Evolutionary conservation across 139 green algal species (phyloP).

Genomic region (Haematococcus lacustris): DNA sequence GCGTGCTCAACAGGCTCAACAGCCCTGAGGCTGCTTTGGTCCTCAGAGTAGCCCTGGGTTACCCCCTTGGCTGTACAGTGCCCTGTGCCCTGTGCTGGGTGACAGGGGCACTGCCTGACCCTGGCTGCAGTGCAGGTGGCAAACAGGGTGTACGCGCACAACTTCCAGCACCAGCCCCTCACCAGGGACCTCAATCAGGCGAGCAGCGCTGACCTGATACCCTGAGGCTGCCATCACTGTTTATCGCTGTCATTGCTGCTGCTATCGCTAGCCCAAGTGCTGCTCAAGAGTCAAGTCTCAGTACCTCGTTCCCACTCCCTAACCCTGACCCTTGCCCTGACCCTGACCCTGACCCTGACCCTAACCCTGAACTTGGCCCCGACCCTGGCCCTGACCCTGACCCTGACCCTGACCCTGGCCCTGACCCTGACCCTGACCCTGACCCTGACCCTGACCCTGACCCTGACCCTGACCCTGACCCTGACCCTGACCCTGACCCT

Average conservation of each 20-base stretch:
- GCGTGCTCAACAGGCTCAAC: not conserved
- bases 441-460: too few species aligned
- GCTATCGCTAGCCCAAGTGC: not conserved
- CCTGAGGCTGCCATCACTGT: not conserved
- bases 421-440: too few species aligned
- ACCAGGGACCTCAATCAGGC: conserved; percentile 9
- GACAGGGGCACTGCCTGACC: not conserved
- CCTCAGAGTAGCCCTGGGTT: not conserved
- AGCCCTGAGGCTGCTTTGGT: too few species aligned
- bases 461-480: not conserved
- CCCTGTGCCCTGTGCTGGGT: not conserved
- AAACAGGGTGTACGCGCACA: conserved; percentile 58
- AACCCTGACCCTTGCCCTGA: too few species aligned
- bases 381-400: too few species aligned
- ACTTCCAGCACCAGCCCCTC: conserved; percentile 30
- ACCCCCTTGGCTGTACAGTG: not conserved
- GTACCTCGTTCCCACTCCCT: not conserved
- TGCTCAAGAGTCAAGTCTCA: not conserved
- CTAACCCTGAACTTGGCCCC: too few species aligned
- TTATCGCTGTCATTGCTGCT: not conserved
- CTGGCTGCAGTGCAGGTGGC: conserved; percentile 22
- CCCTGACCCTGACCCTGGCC: too few species aligned
- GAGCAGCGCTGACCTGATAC: not conserved
- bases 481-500: too few species aligned
- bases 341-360: too few species aligned